Evolutionary conservation across 495 filamentous ascomycete genomes (phyloP), one percentile per base, ranked within the genome.

Genomic region (Mycothermus thermophilus): DNA sequence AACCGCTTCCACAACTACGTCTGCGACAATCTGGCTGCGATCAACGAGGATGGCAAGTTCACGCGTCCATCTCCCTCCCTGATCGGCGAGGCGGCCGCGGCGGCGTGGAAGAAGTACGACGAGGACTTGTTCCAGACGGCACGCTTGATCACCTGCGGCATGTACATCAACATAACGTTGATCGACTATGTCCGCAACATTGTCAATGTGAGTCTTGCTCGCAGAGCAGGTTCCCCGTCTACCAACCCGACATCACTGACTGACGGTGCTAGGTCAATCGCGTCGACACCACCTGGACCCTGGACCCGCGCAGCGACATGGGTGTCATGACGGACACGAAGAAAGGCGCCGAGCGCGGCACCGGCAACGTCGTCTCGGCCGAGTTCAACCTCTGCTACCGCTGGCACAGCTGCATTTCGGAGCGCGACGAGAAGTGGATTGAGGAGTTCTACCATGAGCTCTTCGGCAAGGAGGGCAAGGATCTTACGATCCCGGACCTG

Each of bases 141-240:
- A 22, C 65, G 83, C 26, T 63, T 90, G 40, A 67, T 87, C 41
- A 85, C 79, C 2, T 85, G 79, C 23, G 81, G 83, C 34, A 62
- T 88, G 5, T 90, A 86, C 53, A 81, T 85, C 50, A 87, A 90
- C 62, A 80, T 84, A 44, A 76, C 81, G 5, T 60, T 90, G 21
- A 68, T 80, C 38, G 83, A 92, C 47, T 92, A 92, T 50, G 69
- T 92, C 24, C 75, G 83, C 17, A 84, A 80, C 13, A 86, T 92
- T 43, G 66, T 90, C 55, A 87, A 86, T 30, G 42, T 62, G 34
- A 44, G 52, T n/a, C n/a, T n/a, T n/a, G n/a, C n/a, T n/a, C n/a
- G n/a, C n/a, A n/a, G n/a, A n/a, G n/a, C n/a, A n/a, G n/a, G n/a
- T n/a, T n/a, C n/a, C n/a, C n/a, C n/a, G n/a, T n/a, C n/a, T n/a